Conservation (phyloP, 371 early-diverging fungal genomes). For the Mucor circinelloides region DNA sequence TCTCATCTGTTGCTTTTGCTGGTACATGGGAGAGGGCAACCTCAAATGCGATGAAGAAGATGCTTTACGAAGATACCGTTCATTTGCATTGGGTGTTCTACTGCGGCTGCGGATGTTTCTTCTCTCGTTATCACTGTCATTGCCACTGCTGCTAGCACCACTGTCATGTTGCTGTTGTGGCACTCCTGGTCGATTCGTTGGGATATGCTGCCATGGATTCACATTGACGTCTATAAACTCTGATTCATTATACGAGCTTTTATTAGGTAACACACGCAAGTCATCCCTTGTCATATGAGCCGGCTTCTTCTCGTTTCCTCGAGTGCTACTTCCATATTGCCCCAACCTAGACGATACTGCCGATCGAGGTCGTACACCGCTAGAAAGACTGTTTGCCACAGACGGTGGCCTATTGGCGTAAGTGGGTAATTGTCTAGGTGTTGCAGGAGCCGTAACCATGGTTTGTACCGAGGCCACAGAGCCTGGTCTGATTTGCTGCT, state of each 20-base stretch:
- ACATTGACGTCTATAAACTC: constrained; percentile 10
- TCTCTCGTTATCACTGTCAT: background rate
- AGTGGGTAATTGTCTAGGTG: constrained; percentile 14
- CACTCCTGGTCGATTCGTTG: background rate
- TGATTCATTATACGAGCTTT: background rate
- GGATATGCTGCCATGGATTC: constrained; percentile 21
- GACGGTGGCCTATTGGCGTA: constrained; percentile 7
- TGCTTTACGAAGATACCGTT: background rate
- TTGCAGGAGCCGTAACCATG: constrained; percentile 27
- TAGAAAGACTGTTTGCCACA: constrained; percentile 3
- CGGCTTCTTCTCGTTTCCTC: constrained; percentile 3
- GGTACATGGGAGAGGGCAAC: background rate
- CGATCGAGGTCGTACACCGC: constrained; percentile 3
- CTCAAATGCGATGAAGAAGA: background rate
- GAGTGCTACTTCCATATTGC: background rate
- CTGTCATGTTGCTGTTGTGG: background rate
- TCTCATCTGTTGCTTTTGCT: background rate
- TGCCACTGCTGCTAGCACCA: background rate
- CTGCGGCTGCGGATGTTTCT: background rate
- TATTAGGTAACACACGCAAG: constrained; percentile 1
- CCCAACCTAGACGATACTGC: background rate
- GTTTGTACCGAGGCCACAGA: constrained; percentile 29
- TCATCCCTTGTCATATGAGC: constrained; percentile 18
- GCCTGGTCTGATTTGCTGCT: constrained; percentile 12
- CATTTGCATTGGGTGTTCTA: background rate